Base-by-base conservation (phyloP, 176 grass and related monocot genomes). In the Leersia perrieri region DNA sequence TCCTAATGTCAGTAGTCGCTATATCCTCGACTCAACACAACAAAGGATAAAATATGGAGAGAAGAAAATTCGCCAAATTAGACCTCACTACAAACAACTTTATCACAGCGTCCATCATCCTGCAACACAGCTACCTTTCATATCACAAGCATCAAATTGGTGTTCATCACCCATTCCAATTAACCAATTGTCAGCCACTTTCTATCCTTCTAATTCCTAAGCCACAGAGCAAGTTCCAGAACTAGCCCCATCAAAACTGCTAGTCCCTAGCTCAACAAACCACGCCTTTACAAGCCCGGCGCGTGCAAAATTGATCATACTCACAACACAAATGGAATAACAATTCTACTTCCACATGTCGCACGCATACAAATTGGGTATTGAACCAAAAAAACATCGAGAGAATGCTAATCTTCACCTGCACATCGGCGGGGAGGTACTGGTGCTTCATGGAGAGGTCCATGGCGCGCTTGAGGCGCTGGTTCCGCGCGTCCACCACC, bases 401-500 rank as follows among this genome's bases (percentile, higher is more conserved):
- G 5, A 33, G 33, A 33, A 41, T 5, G 26, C 0, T 5, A 62
- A 23, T 79, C 18, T 30, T 47, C 11, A 94, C 94, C 94, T 94
- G 83, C 44, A 92, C 1, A 11, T 94, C 80, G 33, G 87, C 75
- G 32, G 90, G 81, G 22, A 98, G 84, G 88, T 94, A 98, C 85
- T 94, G 74, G 39, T 98, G 95, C 88, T 98, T 98, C 92, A 98
- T 78, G 65, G 92, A 94, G 62, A 94, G 87, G 89, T 94, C 92
- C 85, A 94, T 89, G 69, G 94, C 88, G 23, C 92, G 95, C 85
- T 97, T 94, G 35, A 97, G 88, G 9, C 92, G 95, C 82, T 87
- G 86, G 86, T 77, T 92, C 67, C 92, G 88, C 3, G 95, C 92
- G 72, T 97, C 92, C 58, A 90, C 89, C 55, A 97, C 92, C 86